Base-by-base conservation (phyloP, 768 basidiomycete genomes). In the Lactifluus piperatus region DNA sequence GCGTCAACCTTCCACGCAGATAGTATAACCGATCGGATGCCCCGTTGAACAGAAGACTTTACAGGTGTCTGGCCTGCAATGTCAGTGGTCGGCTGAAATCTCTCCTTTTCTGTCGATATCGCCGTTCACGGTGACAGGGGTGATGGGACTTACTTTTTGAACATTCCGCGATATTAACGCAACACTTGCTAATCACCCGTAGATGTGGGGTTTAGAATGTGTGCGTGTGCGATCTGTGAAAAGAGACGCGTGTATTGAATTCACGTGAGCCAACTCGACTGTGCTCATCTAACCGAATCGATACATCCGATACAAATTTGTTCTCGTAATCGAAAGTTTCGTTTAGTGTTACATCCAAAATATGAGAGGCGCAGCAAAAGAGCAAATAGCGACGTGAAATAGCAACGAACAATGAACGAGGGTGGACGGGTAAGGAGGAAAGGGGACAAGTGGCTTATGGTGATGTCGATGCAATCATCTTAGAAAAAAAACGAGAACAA, bases 11-110 rank as follows among this genome's bases (percentile, higher is more conserved):
- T 88, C 80, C 91, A 88, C 71, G 95, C 93, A 20, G 86, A 80
- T 50, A 97, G 77, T 32, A 97, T 75, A 46, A 77, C 78, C 24
- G 85, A 75, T 56, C 97, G 85, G 72, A 98, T 93, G 65, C 82
- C 80, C 68, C 97, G 81, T 70, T 98, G 95, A 7, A 92, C 86
- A 26, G 94, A 97, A 34, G 91, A 85, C 72, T 98, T 98, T 59
- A 97, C 81, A 39, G 88, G 88, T 13, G 92, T 93, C 65, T 94
- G 91, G 34, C 88, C 85, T 45, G 93, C 80, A 64, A 97, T 84
- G 69, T 99, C 95, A 24, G 86, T 79, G 22, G 84, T 77, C 29
- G 86, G 77, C 39, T 76, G 77, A 71, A 90, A 91, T 71, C 88
- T 91, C 65, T 5, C 39, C 26, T 37, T 14, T 29, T 6, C 24